phyloP scores from a whole-genome alignment of 352 stramenopile species.

The Saprolegnia parasitica region DNA sequence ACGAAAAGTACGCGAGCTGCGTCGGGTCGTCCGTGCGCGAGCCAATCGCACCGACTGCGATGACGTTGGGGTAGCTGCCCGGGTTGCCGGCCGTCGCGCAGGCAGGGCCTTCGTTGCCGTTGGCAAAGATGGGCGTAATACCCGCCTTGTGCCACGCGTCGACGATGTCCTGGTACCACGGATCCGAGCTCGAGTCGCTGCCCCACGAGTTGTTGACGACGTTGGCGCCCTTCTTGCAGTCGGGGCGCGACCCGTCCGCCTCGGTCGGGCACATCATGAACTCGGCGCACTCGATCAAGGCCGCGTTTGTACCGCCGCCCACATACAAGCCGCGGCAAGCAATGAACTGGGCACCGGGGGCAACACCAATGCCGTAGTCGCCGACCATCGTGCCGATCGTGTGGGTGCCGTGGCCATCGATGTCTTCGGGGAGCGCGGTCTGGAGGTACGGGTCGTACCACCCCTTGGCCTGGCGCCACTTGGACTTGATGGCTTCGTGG shows the following conservation, averaged over 20 bases:
- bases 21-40: conserved; percentile 33
- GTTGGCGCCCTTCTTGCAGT: conserved; percentile 40
- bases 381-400: conserved; percentile 36
- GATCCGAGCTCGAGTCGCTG: conserved; percentile 26
- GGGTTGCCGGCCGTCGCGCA: conserved; percentile 35
- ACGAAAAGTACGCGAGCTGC: conserved; percentile 37
- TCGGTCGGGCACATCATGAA: conserved; percentile 35
- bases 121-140: conserved; percentile 42
- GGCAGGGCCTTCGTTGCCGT: conserved; percentile 34
- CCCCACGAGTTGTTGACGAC: conserved; percentile 45
- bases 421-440: conserved; percentile 33
- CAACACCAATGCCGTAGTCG: conserved; percentile 34
- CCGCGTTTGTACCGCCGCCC: conserved; percentile 29
- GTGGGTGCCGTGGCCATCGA: conserved; percentile 39
- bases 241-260: conserved; percentile 16
- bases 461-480: conserved; percentile 38
- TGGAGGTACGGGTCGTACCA: conserved; percentile 46
- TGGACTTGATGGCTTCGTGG: conserved; percentile 28
- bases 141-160: conserved; percentile 35
- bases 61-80: conserved; percentile 34
- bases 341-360: conserved; percentile 35
- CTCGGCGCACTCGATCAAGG: conserved; percentile 34
- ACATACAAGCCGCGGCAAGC: conserved; percentile 33
- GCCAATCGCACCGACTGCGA: conserved; percentile 46
- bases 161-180: conserved; percentile 33